Evolutionary conservation across 768 basidiomycete species (phyloP).

Genomic region (Leccinum aurantiacum): DNA sequence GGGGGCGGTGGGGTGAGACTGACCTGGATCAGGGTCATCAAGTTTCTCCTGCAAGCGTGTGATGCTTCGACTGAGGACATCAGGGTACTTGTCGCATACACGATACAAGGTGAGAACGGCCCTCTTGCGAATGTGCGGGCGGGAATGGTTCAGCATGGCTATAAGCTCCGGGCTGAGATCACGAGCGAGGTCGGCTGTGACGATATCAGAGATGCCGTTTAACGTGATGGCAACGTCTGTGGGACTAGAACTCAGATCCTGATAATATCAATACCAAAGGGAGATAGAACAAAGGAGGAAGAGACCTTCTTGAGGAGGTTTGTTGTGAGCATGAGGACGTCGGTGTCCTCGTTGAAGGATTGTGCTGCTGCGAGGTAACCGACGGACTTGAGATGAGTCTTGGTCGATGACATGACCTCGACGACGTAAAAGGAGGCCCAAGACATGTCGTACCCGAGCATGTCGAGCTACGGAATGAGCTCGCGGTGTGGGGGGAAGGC

Average conservation of each 20-base stretch:
- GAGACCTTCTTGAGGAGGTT: slow-evolving; percentile 92
- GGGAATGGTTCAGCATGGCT: slow-evolving; percentile 86
- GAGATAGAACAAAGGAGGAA: background rate
- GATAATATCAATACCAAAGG: slow-evolving; percentile 12
- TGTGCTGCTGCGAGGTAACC: slow-evolving; percentile 93
- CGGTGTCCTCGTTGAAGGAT: slow-evolving; percentile 92
- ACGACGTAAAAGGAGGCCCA: slow-evolving; percentile 98
- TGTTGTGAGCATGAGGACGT: slow-evolving; percentile 96
- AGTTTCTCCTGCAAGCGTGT: slow-evolving; percentile 74
- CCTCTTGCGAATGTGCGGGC: slow-evolving; percentile 84
- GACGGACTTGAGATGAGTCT: slow-evolving; percentile 84
- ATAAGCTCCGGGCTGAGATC: slow-evolving; percentile 86
- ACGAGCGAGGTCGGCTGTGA: slow-evolving; percentile 85
- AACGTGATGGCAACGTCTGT: slow-evolving; percentile 74
- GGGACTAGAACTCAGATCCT: slow-evolving; percentile 82
- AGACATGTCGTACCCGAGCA: slow-evolving; percentile 93
- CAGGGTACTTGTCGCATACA: slow-evolving; percentile 79
- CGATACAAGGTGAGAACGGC: slow-evolving; percentile 85
- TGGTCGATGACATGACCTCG: slow-evolving; percentile 95
- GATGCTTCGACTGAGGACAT: slow-evolving; percentile 65
- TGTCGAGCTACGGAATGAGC: slow-evolving; percentile 71
- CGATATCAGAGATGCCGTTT: slow-evolving; percentile 80
- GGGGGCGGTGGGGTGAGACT: background rate
- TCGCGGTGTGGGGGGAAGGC: background rate
- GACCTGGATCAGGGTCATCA: slow-evolving; percentile 75